phyloP scores from a whole-genome alignment of 2,329 filamentous ascomycete genomes.

The Botrytis porri region DNA sequence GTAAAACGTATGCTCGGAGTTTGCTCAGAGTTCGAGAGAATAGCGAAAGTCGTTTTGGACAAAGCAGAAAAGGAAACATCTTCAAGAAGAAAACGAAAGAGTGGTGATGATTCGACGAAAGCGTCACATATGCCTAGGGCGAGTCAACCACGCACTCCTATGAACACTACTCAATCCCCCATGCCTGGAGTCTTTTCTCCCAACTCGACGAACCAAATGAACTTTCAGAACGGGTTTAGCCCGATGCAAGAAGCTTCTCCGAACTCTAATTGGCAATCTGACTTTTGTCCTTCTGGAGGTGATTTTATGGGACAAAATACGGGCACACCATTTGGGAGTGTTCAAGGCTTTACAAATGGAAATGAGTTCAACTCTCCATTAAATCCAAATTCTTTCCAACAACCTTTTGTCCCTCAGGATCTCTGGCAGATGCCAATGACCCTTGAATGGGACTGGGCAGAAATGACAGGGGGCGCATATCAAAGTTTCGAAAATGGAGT shows the following conservation, averaged over 20 bases:
- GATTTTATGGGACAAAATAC: constrained; percentile 32
- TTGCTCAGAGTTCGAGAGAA: constrained; percentile 94
- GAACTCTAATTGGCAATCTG: constrained; percentile 27
- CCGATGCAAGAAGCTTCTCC: constrained; percentile 31
- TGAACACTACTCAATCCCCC: constrained; percentile 28
- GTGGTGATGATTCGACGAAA: constrained; percentile 47
- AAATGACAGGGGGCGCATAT: constrained; percentile 64
- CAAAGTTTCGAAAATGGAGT: constrained; percentile 61
- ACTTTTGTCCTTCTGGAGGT: constrained; percentile 23
- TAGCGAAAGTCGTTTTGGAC: constrained; percentile 85
- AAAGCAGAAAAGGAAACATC: constrained; percentile 78
- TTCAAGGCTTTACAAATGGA: constrained; percentile 30
- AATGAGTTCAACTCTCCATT: constrained; percentile 36
- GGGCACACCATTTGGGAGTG: constrained; percentile 34
- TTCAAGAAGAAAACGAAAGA: constrained; percentile 77
- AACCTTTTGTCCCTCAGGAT: constrained; percentile 88
- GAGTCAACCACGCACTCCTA: constrained; percentile 29
- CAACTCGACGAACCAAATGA: constrained; percentile 27
- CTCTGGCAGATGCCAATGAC: constrained; percentile 96
- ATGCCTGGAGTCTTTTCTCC: constrained; percentile 35
- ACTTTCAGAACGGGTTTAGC: constrained; percentile 33
- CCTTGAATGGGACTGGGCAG: constrained; percentile 73
- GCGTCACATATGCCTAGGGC: constrained; percentile 21
- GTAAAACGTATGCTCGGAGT: constrained; percentile 92
- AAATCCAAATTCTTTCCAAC: constrained; percentile 58